A percentile compares a stretch with the other conserved stretches of the same genome.
These are phyloP conservation scores for Mortierella antarctica DNA, from an alignment of 192 early-diverging fungal species.

Conservation along the genomic window DNA sequence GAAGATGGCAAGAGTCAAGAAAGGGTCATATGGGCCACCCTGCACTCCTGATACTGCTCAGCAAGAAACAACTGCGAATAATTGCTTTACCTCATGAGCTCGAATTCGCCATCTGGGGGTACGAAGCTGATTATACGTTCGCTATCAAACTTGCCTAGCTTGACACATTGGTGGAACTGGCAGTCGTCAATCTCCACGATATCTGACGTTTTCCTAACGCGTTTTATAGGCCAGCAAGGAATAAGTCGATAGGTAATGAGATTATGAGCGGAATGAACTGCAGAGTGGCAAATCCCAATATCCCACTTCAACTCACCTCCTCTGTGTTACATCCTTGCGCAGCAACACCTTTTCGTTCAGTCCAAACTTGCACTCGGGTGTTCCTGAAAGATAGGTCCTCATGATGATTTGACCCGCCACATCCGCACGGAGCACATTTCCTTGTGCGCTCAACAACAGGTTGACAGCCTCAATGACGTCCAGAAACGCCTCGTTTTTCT, in stretches of 20 bases:
- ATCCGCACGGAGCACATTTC: constrained; percentile 85
- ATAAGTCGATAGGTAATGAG: no score
- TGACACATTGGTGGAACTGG: constrained; percentile 99
- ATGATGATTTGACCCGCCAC: constrained; percentile 92
- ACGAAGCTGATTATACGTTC: constrained; percentile 97
- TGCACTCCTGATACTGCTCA: neutral
- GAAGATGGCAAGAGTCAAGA: neutral
- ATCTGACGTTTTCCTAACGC: constrained; percentile 51
- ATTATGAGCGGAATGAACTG: neutral
- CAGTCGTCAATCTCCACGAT: constrained; percentile 95
- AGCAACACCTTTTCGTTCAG: constrained; percentile 95
- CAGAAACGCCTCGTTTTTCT: constrained; percentile 96
- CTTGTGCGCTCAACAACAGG: constrained; percentile 78
- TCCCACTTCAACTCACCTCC: constrained; percentile 35
- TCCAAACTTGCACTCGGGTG: constrained; percentile 95
- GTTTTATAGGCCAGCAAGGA: no score
- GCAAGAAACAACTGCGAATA: no score
- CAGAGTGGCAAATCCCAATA: neutral
- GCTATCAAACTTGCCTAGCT: constrained; percentile 90
- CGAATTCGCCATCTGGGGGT: constrained; percentile 97
- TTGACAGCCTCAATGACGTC: constrained; percentile 99
- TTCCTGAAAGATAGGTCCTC: constrained; percentile 96
- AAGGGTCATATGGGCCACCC: neutral
- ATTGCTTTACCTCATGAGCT: constrained; percentile 83
- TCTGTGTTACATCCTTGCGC: constrained; percentile 73